These are phyloP conservation scores for Murraya paniculata DNA, from an alignment of 345 rosid species.

Conservation along the genomic window DNA sequence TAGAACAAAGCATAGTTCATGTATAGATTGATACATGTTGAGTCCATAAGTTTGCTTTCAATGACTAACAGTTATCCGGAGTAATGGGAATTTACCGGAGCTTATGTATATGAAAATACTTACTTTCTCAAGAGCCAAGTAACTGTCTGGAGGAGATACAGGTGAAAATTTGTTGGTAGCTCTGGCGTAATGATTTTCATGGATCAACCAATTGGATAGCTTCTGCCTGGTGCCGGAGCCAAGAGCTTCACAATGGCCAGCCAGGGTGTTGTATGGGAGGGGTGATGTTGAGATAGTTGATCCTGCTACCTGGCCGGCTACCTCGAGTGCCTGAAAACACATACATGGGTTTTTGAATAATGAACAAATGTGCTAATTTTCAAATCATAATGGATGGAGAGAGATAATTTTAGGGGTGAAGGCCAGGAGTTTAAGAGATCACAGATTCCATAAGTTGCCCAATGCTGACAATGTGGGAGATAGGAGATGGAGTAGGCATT, in stretches of 20 bases:
- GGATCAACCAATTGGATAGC: conserved; percentile 86
- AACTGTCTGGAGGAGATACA: conserved; percentile 22
- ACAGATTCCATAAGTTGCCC: conserved; percentile 95
- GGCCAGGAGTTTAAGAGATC: conserved; percentile 18
- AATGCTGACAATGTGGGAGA: conserved; percentile 70
- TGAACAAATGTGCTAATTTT: neutral
- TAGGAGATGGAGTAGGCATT: conserved; percentile 55
- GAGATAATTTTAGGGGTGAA: neutral
- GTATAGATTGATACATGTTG: neutral
- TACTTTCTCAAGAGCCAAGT: conserved; percentile 48
- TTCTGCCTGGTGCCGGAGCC: conserved; percentile 76
- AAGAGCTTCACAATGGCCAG: conserved; percentile 82
- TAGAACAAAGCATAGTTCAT: neutral
- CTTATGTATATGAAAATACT: neutral
- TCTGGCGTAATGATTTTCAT: conserved; percentile 46
- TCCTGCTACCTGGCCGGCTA: conserved; percentile 93
- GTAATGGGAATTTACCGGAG: neutral
- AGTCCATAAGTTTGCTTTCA: neutral
- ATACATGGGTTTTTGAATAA: neutral
- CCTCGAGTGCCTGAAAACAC: conserved; percentile 76
- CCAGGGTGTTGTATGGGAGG: conserved; percentile 77
- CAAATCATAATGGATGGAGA: neutral
- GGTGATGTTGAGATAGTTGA: conserved; percentile 80
- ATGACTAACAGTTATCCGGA: no score
- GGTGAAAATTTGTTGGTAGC: conserved; percentile 25